Evolutionary conservation across 768 basidiomycete species (phyloP), one percentile per base, ranked within the genome.

Genomic region (Lanmaoa rubissima): DNA sequence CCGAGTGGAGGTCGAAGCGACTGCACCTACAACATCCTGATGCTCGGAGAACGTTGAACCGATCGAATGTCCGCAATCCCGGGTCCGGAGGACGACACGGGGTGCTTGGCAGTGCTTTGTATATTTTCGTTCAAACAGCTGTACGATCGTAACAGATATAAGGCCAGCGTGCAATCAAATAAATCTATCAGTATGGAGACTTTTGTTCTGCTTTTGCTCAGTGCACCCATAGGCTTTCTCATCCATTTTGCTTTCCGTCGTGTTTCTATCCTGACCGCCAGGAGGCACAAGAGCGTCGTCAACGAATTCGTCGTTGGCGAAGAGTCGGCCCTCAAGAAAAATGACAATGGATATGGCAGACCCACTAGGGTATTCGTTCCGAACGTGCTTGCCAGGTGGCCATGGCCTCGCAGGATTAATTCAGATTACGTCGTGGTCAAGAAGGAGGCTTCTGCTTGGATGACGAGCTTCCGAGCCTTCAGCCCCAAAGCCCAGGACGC

Each of bases 371-470:
- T 64, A 21, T 63, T 63, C n/a, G n/a, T 62, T 7, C 61, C 61
- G 5, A 52, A 55, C n/a, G 16, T 55, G n/a, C 49, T 62, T 9
- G 49, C 42, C 4, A 54, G 53, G 39, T 62, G 61, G 61, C 61
- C 56, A 1, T 62, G 61, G 61, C 51, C 61, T 8, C 55, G 61
- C 19, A 48, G 32, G 6, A 55, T 63, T 1, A 55, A 55, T 34
- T 48, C 51, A 6, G 2, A 55, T 24, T 56, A 51, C 12, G 38
- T 26, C 2, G 34, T 13, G 28, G 12, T 64, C 28, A 49, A 43
- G 47, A 24, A 35, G 35, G 62, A 64, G 14, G 32, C 40, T 4
- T 26, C 24, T 11, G 49, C 51, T 41, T 63, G 61, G 62, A 38
- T 56, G 13, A 19, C 21, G 21, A 40, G 35, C 36, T 60, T 64